Evolutionary conservation across 805 yeast species (phyloP).

Genomic region (Limtongia smithiae): DNA sequence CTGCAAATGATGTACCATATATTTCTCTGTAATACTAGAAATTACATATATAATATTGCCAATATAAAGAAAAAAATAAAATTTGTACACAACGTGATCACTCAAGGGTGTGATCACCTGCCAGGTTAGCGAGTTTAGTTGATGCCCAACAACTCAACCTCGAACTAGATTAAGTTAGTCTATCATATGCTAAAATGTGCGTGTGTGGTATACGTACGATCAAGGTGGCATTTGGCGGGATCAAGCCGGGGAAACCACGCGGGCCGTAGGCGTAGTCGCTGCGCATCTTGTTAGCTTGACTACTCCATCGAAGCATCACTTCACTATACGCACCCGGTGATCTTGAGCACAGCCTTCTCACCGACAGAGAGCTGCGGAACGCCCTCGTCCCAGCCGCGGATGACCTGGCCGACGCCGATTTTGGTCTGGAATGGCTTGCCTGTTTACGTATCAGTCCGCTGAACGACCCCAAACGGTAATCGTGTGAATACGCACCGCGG

Average conservation of each 20-base stretch:
- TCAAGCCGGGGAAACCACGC: conserved; percentile 94
- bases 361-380: conserved; percentile 91
- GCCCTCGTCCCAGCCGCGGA: conserved; percentile 94
- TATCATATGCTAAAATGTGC: not conserved
- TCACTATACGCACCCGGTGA: conserved; percentile 50
- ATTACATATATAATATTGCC: too few relatives aligned
- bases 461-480: not conserved
- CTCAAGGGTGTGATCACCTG: too few relatives aligned
- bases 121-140: too few relatives aligned
- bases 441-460: not conserved
- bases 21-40: too few relatives aligned
- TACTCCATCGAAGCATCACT: not conserved
- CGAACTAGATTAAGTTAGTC: conserved; percentile 32
- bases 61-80: too few relatives aligned
- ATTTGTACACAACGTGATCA: too few relatives aligned
- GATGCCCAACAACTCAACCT: conserved; percentile 38
- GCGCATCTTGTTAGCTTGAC: not conserved
- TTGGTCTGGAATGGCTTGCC: conserved; percentile 87
- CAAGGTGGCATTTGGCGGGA: conserved; percentile 95
- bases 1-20: too few relatives aligned
- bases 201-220: conserved; percentile 37
- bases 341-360: conserved; percentile 86
- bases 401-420: conserved; percentile 95
- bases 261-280: conserved; percentile 86
- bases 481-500: conserved; percentile 48